Evolutionary conservation across 176 grass and related monocot species (phyloP).

Genomic region (Carex scoparia): DNA sequence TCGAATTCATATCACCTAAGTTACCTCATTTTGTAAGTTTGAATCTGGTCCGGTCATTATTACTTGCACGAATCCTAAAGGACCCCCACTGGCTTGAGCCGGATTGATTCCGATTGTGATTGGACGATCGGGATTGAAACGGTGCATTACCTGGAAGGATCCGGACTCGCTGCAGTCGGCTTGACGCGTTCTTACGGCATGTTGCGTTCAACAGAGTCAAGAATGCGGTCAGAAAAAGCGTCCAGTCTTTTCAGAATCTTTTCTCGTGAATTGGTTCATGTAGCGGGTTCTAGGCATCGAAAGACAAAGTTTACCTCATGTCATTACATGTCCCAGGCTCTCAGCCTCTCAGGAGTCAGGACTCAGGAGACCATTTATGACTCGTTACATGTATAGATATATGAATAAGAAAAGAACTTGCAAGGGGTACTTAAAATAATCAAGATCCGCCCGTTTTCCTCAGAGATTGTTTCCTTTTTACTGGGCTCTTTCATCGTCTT

Average conservation of each 20-base stretch:
- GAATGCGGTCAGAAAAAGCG: neutral
- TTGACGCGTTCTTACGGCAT: neutral
- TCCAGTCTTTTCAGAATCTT: neutral
- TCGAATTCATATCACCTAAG: neutral
- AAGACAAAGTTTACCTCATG: no score
- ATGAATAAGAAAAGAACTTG: neutral
- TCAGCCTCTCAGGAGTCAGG: no score
- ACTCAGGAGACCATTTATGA: no score
- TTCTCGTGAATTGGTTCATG: neutral
- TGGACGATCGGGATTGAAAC: no score
- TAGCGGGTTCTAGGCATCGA: neutral
- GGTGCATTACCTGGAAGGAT: no score
- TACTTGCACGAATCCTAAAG: no score
- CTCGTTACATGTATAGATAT: neutral
- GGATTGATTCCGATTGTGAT: no score
- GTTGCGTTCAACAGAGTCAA: neutral
- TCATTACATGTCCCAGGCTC: no score
- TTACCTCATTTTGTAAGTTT: no score
- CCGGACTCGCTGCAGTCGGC: neutral
- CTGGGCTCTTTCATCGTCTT: neutral
- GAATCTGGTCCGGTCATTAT: no score
- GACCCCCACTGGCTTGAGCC: no score
- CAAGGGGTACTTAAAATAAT: neutral
- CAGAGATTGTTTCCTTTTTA: neutral
- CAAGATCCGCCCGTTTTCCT: neutral